phyloP scores from a whole-genome alignment of 2,329 filamentous ascomycete genomes.

The Bimuria novae-zelandiae region DNA sequence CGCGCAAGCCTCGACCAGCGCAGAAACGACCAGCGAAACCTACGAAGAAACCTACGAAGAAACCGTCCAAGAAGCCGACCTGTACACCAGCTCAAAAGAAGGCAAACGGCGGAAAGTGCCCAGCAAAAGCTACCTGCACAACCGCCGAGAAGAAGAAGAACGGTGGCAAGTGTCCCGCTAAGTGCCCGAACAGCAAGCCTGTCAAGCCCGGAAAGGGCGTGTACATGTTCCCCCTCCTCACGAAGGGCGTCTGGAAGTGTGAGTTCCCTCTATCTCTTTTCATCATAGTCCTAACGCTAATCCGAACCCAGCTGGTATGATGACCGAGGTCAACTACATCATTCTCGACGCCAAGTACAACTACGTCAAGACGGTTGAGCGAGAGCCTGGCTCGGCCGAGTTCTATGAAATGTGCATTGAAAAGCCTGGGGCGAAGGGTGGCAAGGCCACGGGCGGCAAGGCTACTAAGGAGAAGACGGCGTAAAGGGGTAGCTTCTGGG shows the following conservation, averaged over 20 bases:
- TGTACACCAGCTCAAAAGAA: constrained; percentile 1
- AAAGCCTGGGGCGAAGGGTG: neutral
- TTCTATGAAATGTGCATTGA: neutral
- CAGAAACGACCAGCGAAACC: neutral
- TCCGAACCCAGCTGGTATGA: constrained; percentile 1
- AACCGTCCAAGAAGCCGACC: neutral
- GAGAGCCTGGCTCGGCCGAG: constrained; percentile 3
- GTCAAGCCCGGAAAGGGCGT: neutral
- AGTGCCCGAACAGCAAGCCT: constrained; percentile 1
- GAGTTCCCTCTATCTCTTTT: neutral
- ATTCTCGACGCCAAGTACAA: constrained; percentile 6
- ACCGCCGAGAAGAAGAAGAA: neutral
- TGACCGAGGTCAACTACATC: constrained; percentile 3
- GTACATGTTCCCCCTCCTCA: constrained; percentile 4
- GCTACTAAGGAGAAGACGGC: neutral
- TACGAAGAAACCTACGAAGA: neutral
- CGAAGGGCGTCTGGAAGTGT: constrained; percentile 8
- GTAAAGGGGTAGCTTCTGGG: constrained; percentile 4
- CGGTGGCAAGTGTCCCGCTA: constrained; percentile 1
- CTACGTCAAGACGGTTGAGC: constrained; percentile 6
- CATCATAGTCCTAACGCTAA: neutral
- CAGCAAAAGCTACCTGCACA: neutral
- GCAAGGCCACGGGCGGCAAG: constrained; percentile 1
- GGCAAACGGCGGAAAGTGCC: neutral
- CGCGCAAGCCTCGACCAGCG: neutral